phyloP scores from a whole-genome alignment of 192 early-diverging fungal genomes.

The Polychytrium aggregatum region DNA sequence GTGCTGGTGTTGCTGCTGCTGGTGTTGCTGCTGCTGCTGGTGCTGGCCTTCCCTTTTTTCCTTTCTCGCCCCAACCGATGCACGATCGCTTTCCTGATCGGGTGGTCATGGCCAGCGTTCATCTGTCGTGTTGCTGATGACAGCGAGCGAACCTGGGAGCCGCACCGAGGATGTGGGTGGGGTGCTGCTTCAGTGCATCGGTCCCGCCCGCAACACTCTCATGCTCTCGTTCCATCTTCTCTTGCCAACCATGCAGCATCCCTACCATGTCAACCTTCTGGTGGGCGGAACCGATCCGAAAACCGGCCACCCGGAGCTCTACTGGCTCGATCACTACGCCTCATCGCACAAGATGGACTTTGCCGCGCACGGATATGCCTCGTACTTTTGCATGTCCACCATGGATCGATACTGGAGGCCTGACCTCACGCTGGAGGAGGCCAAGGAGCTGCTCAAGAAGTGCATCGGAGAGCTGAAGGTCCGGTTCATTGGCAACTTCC shows the following conservation, averaged over 20 bases:
- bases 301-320: slow-evolving; percentile 60
- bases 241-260: slow-evolving; percentile 41
- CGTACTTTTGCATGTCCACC: slow-evolving; percentile 81
- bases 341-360: slow-evolving; percentile 66
- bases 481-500: slow-evolving; percentile 76
- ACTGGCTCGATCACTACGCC: slow-evolving; percentile 88
- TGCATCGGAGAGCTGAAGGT: slow-evolving; percentile 74
- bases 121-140: too few species aligned
- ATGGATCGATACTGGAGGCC: slow-evolving; percentile 85
- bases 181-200: background rate
- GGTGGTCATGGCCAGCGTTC: too few species aligned
- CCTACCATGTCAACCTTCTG: slow-evolving; percentile 82
- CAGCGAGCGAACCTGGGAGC: too few species aligned
- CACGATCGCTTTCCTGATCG: too few species aligned
- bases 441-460: slow-evolving; percentile 66
- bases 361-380: slow-evolving; percentile 83
- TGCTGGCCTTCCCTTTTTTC: background rate
- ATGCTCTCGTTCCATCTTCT: background rate
- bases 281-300: slow-evolving; percentile 75
- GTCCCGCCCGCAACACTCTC: background rate
- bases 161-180: too few species aligned
- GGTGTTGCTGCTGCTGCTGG: too few species aligned
- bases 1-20: too few species aligned
- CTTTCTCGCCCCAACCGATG: background rate
- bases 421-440: slow-evolving; percentile 75